Evolutionary conservation across 73 alveolate genomes (phyloP), one percentile per base, ranked within the genome.

Genomic region (Urostyla sp.): DNA sequence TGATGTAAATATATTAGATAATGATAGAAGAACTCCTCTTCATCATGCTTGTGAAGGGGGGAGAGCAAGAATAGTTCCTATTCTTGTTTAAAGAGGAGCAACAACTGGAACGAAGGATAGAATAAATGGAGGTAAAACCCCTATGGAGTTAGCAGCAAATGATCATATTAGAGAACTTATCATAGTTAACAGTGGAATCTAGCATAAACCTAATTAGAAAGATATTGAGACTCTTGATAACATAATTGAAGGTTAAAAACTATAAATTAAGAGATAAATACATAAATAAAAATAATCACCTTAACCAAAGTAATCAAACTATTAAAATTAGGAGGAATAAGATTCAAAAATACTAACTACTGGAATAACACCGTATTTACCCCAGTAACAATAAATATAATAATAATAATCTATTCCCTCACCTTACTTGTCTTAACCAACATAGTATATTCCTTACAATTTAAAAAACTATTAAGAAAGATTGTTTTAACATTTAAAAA

Each of bases 1-100:
- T 0, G 88, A 84, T 52, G 84, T 88, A 1, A 76, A 85, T 48
- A 94, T 94, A 27, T 51, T 75, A n/a, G 96, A 90, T 75, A 90
- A 69, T 37, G 96, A 84, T 50, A 44, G 92, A 15, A 86, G 90
- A 49, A 90, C 96, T 8, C 87, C 96, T 3, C 75, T 90, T 10
- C 94, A 87, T 46, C 96, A 90, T 73, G 96, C 96, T 3, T 57
- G 92, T 0, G 91, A 90, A 75, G 85, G 80, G 0, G 94, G 91
- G 0, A 87, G 66, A 49, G 77, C 92, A 0, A 86, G 92, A 45
- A 80, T 88, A n/a, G 75, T 90, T 18, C 96, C 96, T 0, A 46
- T 90, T 0, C 75, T 90, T 32, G 63, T 90, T 11, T 56, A 90
- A 72, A 90, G 91, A 67, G 96, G 96, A 0, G 91, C 94, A 11